Conservation (phyloP, 768 basidiomycete genomes). For the Butyriboletus loyo region DNA sequence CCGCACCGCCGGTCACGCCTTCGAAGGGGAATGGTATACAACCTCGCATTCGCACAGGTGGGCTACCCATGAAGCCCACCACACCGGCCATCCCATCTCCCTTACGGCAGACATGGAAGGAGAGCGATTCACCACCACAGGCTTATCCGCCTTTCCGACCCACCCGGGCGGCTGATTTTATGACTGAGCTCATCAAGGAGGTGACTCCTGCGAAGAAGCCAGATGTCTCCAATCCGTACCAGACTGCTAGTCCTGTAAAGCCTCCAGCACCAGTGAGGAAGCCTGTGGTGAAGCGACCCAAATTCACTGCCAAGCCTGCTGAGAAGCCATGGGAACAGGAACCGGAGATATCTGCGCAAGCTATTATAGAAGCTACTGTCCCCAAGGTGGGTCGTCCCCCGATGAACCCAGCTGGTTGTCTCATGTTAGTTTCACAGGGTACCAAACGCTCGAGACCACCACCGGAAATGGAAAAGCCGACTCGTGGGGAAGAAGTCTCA, state of each 20-base stretch:
- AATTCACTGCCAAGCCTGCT: conserved; percentile 32
- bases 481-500: conserved; percentile 2
- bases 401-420: conserved; percentile 1
- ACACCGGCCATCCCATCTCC: conserved; percentile 70
- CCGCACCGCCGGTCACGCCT: conserved; percentile 21
- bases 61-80: conserved; percentile 46
- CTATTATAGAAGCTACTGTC: conserved; percentile 73
- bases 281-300: conserved; percentile 38
- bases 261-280: conserved; percentile 46
- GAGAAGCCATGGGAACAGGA: conserved; percentile 31
- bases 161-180: conserved; percentile 65
- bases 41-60: conserved; percentile 41
- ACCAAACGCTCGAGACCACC: conserved; percentile 77
- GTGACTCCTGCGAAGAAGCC: conserved; percentile 61
- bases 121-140: conserved; percentile 39
- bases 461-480: conserved; percentile 44
- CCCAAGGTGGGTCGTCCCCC: conserved; percentile 53
- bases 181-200: conserved; percentile 70
- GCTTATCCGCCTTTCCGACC: conserved; percentile 36
- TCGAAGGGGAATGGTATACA: conserved; percentile 24
- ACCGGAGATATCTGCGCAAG: conserved; percentile 49
- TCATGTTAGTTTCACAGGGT: conserved; percentile 44
- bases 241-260: conserved; percentile 64
- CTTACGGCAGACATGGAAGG: conserved; percentile 68
- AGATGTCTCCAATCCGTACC: conserved; percentile 77